Base-by-base conservation (phyloP, 257 asterid species). In the Capsicum rhomboideum region DNA sequence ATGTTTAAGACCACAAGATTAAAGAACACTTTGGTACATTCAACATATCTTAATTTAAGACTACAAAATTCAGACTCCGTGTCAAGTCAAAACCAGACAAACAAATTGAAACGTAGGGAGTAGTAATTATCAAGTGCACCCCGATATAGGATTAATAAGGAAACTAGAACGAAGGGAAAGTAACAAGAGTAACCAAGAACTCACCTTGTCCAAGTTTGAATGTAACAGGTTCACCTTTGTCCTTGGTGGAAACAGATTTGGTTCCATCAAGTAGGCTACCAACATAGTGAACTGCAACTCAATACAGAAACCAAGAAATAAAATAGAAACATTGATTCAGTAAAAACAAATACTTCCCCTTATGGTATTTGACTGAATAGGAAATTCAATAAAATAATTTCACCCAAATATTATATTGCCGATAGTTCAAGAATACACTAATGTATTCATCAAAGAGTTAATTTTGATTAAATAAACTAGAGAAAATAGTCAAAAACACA, bases 171-270 rank as follows among this genome's bases (percentile, higher is more conserved):
- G 6, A 52, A 11, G 72, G 83, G 61, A 2, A 61, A 13, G n/a
- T 2, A 66, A 34, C 31, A 37, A 53, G 77, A 12, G 59, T 49
- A 12, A 52, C 49, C 18, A 69, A 80, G 34, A 82, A 67, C 92
- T 87, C 82, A 92, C 97, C 91, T 53, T 88, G 84, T 79, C 93
- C 94, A 84, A 93, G 94, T 89, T 88, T 91, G 87, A 87, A 86
- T 58, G 91, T 88, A 68, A 87, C 8, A 31, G 96, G 91, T 83
- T 83, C 88, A 66, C 82, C 86, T 78, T 71, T 83, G 42, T 81
- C 90, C 88, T 89, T 85, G 17, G 94, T 91, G 13, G 97, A 92
- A 6, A 78, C 84, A 83, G 89, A 92, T 74, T 82, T 85, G 44
- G 90, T 88, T 66, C 93, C 92, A 84, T 92, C 92, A 82, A 82